Evolutionary conservation across 2,329 filamentous ascomycete species (phyloP), one percentile per base, ranked within the genome.

Genomic region (Penicillium sp.): DNA sequence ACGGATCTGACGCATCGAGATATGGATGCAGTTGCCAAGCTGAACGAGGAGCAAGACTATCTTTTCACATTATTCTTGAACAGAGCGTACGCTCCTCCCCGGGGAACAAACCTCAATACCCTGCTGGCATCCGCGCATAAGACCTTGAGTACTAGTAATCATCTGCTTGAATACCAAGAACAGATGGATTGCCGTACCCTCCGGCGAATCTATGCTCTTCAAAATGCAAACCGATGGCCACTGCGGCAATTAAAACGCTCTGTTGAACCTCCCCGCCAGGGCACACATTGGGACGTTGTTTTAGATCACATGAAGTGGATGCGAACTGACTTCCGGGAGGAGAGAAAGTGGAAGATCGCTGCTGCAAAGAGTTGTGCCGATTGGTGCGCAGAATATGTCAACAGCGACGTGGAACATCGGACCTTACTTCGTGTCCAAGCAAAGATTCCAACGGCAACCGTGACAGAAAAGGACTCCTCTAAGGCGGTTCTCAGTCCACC

Each of bases 261-360:
- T 38, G 81, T 86, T 2, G 94, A 99, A 72, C 92, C 93, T 5
- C 80, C 84, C 4, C 84, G 91, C 37, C 87, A 87, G 18, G 82
- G 84, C 1, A 86, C 88, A 2, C 93, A 97, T 63, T 90, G 87
- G 83, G 94, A 99, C 74, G 82, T 93, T 50, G 72, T 97, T 52
- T 77, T 99, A 32, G 84, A 91, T 63, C 92, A 99, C 76, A 90
- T 93, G 83, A 96, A 92, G 72, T 97, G 93, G 93, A 95, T 99
- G 90, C 85, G 92, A 48, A 97, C 91, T 2, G 94, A 99, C 73
- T 97, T 97, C 67, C 84, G 89, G 49, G 90, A 97, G 73, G 94
- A 97, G 72, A 81, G 91, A 39, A 96, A 96, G 70, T 96, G 92
- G 91, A 97, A 97, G 75, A 86, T 85, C 68, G 84, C 88, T 3